Conservation (phyloP, 1,284 basidiomycete genomes). For the Cryptococcus sp. region DNA sequence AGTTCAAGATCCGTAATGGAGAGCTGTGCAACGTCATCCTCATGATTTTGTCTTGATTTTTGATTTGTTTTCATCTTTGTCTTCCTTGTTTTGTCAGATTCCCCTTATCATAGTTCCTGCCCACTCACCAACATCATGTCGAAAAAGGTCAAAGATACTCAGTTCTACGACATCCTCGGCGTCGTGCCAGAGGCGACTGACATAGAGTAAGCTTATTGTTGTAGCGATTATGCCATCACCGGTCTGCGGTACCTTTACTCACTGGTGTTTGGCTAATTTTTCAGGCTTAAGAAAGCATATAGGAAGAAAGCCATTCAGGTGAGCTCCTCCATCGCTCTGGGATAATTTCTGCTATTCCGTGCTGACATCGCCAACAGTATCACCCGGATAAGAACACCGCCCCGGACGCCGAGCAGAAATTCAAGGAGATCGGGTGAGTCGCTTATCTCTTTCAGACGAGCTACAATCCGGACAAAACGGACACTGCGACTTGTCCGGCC, state of each 20-base stretch:
- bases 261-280: not conserved
- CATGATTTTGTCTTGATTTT: no score
- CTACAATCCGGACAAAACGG: no score
- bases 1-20: no score
- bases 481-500: no score
- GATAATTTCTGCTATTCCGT: not conserved
- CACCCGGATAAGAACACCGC: slow-evolving; percentile 92
- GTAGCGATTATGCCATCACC: not conserved
- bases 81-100: not conserved
- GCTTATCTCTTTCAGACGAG: not conserved
- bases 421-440: slow-evolving; percentile 84
- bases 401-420: slow-evolving; percentile 83
- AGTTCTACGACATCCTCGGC: slow-evolving; percentile 51
- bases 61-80: no score
- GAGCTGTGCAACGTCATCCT: no score
- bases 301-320: slow-evolving; percentile 93
- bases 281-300: slow-evolving; percentile 86
- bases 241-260: not conserved
- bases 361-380: slow-evolving; percentile 58
- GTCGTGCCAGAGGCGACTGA: slow-evolving; percentile 49
- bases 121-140: slow-evolving; percentile 6
- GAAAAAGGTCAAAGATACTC: slow-evolving; percentile 46
- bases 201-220: slow-evolving; percentile 39
- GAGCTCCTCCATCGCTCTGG: slow-evolving; percentile 22
- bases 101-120: not conserved